These are phyloP conservation scores for Acanthamoeba sp. DNA, from an alignment of 208 protist species.

Conservation along the genomic window DNA sequence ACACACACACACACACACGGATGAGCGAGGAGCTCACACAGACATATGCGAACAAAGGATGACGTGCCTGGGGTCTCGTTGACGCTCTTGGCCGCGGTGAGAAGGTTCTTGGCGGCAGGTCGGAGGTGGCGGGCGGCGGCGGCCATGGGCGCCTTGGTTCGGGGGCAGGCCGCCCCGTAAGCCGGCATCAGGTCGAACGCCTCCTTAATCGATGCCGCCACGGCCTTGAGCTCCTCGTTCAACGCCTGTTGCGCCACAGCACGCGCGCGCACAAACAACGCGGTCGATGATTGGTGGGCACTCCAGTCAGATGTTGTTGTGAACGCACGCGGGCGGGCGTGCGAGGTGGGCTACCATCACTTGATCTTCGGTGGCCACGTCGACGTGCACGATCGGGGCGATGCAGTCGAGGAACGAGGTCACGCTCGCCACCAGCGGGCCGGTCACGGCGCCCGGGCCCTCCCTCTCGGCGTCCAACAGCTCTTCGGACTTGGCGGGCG, in stretches of 20 bases:
- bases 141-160: not conserved
- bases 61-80: not conserved
- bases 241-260: not conserved
- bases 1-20: not conserved
- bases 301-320: too few species aligned
- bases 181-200: not conserved
- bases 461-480: not conserved
- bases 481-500: not conserved
- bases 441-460: not conserved
- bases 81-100: not conserved
- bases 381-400: not conserved
- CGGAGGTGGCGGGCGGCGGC: conserved; percentile 9
- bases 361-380: not conserved
- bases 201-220: conserved; percentile 6
- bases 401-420: not conserved
- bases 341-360: too few species aligned
- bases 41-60: too few species aligned
- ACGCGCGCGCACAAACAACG: too few species aligned
- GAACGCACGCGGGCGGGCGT: too few species aligned
- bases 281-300: too few species aligned
- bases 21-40: too few species aligned
- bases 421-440: not conserved
- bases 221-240: conserved; percentile 1
- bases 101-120: conserved; percentile 18
- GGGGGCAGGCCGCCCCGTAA: not conserved